These are phyloP conservation scores for Eutypella sp. DNA, from an alignment of 2,329 filamentous ascomycete species.

Conservation along the genomic window DNA sequence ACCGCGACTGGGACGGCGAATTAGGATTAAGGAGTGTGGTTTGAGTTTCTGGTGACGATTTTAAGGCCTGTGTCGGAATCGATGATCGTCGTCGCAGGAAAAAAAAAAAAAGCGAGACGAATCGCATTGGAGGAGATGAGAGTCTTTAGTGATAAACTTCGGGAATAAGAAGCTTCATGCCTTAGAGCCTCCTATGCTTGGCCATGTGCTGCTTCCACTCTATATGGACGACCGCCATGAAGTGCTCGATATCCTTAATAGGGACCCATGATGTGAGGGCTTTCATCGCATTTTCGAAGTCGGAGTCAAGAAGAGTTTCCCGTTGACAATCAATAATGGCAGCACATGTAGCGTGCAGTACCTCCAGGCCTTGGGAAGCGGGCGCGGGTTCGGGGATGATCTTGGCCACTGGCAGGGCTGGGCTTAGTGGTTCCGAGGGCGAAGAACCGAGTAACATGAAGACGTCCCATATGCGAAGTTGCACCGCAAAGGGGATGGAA, in stretches of 20 bases:
- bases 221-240: slow-evolving; percentile 84
- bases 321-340: slow-evolving; percentile 87
- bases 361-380: slow-evolving; percentile 65
- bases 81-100: not conserved
- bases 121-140: not conserved
- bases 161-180: slow-evolving; percentile 11
- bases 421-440: slow-evolving; percentile 34
- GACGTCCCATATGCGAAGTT: slow-evolving; percentile 94
- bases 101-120: not conserved
- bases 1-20: not conserved
- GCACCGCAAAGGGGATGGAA: slow-evolving; percentile 87
- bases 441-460: slow-evolving; percentile 89
- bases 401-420: slow-evolving; percentile 10
- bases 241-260: slow-evolving; percentile 85
- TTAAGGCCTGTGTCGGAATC: not conserved
- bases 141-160: not conserved
- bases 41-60: not conserved
- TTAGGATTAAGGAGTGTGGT: not conserved
- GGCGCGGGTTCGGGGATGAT: slow-evolving; percentile 22
- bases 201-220: slow-evolving; percentile 70
- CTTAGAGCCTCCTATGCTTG: slow-evolving; percentile 36
- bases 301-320: slow-evolving; percentile 82
- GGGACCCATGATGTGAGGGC: slow-evolving; percentile 90
- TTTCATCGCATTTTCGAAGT: slow-evolving; percentile 99
- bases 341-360: slow-evolving; percentile 84